Base-by-base conservation (phyloP, 305 asterid species). In the Rubia balearica region DNA sequence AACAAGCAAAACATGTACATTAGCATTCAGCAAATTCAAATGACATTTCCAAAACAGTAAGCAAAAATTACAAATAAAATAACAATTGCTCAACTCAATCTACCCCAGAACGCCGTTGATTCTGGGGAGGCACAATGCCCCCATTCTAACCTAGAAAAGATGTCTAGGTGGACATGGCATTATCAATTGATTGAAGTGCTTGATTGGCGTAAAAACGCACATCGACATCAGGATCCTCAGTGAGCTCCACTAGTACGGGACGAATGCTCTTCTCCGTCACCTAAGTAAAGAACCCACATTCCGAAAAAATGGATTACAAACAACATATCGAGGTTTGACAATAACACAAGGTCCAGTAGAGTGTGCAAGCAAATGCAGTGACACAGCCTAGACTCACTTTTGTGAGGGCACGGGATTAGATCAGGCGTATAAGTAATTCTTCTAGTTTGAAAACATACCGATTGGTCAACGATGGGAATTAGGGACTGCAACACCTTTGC, bases 201-300 rank as follows among this genome's bases (percentile, higher is more conserved):
- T 89, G 85, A 72, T 79, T 87, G 69, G 96, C 94, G n/a, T 77
- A 87, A 70, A 75, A 85, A 45, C 96, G 89, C 30, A 89, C 96
- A 79, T 89, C 96, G 11, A 89, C 96, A 75, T 89, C 96, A n/a
- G 96, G 94, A 67, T 89, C 96, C 81, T 89, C 96, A 0, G 84
- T 76, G 7, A 89, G 88, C 84, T 89, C 96, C 49, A 83, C 85
- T 85, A 89, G 77, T 72, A 83, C 61, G 0, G 94, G 94, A n/a
- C 85, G 86, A 22, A 89, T 80, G 41, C 83, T 84, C 73, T 81
- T 84, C 83, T 89, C 96, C 51, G 78, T 90, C 76, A 83, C 91
- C 96, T 89, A 71, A 6, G 36, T 59, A 51, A n/a, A 55, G 40
- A 73, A 33, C 13, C 13, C 8, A 63, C 63, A 19, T 13, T 38